A percentile compares a stretch with the other conserved stretches of the same genome.
Evolutionary conservation across 1,139 yeast species (phyloP).

Genomic region (Debaryomyces singareniensis): DNA sequence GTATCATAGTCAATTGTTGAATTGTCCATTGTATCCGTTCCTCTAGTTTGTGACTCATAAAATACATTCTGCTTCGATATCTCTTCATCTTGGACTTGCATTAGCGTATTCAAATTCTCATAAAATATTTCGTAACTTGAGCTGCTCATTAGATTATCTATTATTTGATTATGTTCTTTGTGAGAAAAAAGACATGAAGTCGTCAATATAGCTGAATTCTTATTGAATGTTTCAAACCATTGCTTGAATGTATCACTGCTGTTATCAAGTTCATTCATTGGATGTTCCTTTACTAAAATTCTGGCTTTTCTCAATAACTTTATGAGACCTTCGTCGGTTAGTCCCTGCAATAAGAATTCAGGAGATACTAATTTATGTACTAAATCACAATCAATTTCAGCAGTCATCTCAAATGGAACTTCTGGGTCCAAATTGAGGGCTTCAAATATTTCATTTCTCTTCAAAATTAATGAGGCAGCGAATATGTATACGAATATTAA

Average conservation of each 20-base stretch:
- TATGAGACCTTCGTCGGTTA: constrained; percentile 26
- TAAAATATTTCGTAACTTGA: neutral
- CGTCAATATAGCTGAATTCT: constrained; percentile 19
- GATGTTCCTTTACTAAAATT: constrained; percentile 21
- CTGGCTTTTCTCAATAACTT: constrained; percentile 32
- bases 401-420: constrained; percentile 8
- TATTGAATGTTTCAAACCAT: constrained; percentile 31
- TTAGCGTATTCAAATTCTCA: constrained; percentile 8
- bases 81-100: constrained; percentile 27
- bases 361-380: constrained; percentile 40
- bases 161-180: constrained; percentile 4
- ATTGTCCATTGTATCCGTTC: constrained; percentile 20
- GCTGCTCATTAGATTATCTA: constrained; percentile 4
- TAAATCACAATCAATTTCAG: constrained; percentile 32
- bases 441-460: constrained; percentile 34
- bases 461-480: constrained; percentile 41
- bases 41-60: constrained; percentile 18
- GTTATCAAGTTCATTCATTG: constrained; percentile 20
- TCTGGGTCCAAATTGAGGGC: constrained; percentile 12
- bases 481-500: constrained; percentile 48
- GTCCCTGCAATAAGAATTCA: constrained; percentile 19
- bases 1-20: constrained; percentile 13
- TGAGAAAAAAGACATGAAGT: constrained; percentile 13
- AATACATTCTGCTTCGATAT: constrained; percentile 17
- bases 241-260: constrained; percentile 19